A percentile compares a stretch with the other conserved stretches of the same genome.
Conservation (phyloP, 1,284 basidiomycete species). For the Cutaneotrichosporon spelunceum region DNA sequence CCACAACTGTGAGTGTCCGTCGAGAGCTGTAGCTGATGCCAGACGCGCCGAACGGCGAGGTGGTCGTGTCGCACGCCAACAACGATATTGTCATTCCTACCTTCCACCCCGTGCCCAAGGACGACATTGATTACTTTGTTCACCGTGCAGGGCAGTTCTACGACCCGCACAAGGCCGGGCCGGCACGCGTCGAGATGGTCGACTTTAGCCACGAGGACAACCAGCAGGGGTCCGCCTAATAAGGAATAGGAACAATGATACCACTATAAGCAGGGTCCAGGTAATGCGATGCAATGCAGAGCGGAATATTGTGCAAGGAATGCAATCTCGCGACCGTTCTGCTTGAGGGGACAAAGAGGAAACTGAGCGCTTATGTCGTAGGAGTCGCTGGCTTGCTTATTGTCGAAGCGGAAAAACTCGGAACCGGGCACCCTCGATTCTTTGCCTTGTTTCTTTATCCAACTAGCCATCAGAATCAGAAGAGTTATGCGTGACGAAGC, state of each 20-base stretch:
- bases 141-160: not conserved
- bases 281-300: not conserved
- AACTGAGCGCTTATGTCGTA: too few relatives aligned
- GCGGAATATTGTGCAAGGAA: too few relatives aligned
- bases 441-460: too few relatives aligned
- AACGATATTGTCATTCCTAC: not conserved
- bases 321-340: too few relatives aligned
- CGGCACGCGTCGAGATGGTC: not conserved
- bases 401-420: too few relatives aligned
- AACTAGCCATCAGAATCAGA: too few relatives aligned
- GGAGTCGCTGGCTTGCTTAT: too few relatives aligned
- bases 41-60: not conserved
- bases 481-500: too few relatives aligned
- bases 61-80: not conserved
- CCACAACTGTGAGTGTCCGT: not conserved
- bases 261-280: not conserved
- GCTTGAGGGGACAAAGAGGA: too few relatives aligned
- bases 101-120: not conserved
- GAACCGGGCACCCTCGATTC: too few relatives aligned
- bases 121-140: not conserved
- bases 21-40: not conserved
- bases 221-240: not conserved
- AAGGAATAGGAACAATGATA: too few relatives aligned
- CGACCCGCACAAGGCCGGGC: slow-evolving; percentile 3
- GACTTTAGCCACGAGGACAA: slow-evolving; percentile 1